A percentile compares a stretch with the other conserved stretches of the same genome.
phyloP scores from a whole-genome alignment of 139 green algal species.

The Ettlia oleoabundans region DNA sequence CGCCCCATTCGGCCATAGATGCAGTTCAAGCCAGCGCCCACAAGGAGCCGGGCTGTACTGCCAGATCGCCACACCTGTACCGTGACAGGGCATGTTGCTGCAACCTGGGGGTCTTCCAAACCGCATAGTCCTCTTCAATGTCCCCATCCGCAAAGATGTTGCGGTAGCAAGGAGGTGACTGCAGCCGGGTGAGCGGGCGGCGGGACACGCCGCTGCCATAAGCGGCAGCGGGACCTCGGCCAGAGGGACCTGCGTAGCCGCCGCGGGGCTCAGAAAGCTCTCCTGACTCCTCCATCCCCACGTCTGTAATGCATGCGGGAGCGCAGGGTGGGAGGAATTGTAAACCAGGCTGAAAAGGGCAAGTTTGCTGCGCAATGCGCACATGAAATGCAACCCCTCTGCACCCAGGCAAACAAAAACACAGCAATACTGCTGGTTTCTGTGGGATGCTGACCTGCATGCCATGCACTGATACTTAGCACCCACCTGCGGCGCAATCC shows the following conservation, averaged over 20 bases:
- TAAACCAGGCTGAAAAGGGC: not conserved
- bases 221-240: not conserved
- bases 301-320: not conserved
- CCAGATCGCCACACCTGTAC: too few species aligned
- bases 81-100: not conserved
- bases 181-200: conserved; percentile 7
- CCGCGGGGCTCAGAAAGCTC: not conserved
- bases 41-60: too few species aligned
- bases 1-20: too few species aligned
- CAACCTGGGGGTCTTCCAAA: not conserved
- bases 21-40: too few species aligned
- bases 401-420: too few species aligned
- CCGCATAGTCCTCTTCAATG: conserved; percentile 17
- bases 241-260: conserved; percentile 8
- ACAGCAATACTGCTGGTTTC: too few species aligned
- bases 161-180: conserved; percentile 59
- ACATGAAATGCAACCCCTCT: not conserved
- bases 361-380: too few species aligned
- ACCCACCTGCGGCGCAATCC: not conserved
- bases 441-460: too few species aligned
- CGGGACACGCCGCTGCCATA: not conserved
- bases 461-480: too few species aligned
- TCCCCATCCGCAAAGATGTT: conserved; percentile 44
- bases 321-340: not conserved
- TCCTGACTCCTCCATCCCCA: not conserved